Evolutionary conservation across 1,284 basidiomycete genomes (phyloP).

Genomic region (Gomphus sp.): DNA sequence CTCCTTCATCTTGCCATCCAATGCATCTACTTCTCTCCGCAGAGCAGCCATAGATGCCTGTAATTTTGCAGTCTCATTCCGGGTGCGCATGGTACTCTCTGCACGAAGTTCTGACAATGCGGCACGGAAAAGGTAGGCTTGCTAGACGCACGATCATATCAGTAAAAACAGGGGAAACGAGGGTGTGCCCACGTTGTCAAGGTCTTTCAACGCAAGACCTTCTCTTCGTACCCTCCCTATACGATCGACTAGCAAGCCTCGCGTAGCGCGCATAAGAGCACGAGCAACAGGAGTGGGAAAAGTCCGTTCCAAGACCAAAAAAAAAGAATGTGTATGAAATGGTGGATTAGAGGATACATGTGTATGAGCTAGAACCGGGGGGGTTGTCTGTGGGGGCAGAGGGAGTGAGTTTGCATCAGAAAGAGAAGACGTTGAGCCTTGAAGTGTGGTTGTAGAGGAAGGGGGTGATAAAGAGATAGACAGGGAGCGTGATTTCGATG

Average conservation of each 20-base stretch:
- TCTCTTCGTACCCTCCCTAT: conserved; percentile 67
- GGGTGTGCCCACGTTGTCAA: conserved; percentile 72
- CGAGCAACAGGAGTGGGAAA: conserved; percentile 64
- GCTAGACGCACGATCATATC: conserved; percentile 33
- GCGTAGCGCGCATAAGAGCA: conserved; percentile 81
- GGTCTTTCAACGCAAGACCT: conserved; percentile 74
- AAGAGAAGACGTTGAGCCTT: conserved; percentile 11
- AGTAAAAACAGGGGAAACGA: not conserved
- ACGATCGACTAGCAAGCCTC: conserved; percentile 71
- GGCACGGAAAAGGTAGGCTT: conserved; percentile 94
- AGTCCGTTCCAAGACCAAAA: conserved; percentile 53
- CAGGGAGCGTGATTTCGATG: conserved; percentile 9
- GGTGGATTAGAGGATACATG: conserved; percentile 10
- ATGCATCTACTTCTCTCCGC: conserved; percentile 80
- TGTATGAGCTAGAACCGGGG: not conserved
- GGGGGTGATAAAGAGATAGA: conserved; percentile 24
- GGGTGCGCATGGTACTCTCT: conserved; percentile 75
- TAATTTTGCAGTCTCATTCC: conserved; percentile 80
- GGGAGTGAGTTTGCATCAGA: conserved; percentile 7
- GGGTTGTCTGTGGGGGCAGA: conserved; percentile 5
- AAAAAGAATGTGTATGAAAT: conserved; percentile 38
- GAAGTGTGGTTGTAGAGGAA: conserved; percentile 20
- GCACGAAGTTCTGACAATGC: conserved; percentile 88
- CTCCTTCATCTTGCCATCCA: conserved; percentile 92
- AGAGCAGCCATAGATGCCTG: conserved; percentile 68